A percentile compares a stretch with the other conserved stretches of the same genome.
These are phyloP conservation scores for Phytophthora foliorum DNA, from an alignment of 352 stramenopile species.

Conservation along the genomic window DNA sequence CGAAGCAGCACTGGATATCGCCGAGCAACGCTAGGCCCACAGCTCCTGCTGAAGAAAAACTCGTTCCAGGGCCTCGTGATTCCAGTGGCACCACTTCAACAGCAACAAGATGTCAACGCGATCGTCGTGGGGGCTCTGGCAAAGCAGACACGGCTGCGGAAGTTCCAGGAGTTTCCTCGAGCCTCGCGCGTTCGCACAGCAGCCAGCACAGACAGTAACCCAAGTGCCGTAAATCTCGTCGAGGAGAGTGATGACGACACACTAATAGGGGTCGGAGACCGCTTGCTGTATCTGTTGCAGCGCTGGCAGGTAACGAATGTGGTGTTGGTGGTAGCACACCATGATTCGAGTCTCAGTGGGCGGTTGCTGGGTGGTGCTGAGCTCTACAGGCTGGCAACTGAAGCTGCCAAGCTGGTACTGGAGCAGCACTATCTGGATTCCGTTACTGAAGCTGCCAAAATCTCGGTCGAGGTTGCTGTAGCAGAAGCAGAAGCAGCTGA, in stretches of 20 bases:
- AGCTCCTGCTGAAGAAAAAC: conserved; percentile 78
- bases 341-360: conserved; percentile 72
- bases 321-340: conserved; percentile 66
- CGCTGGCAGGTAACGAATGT: conserved; percentile 86
- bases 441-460: conserved; percentile 59
- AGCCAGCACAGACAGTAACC: conserved; percentile 13
- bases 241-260: conserved; percentile 69
- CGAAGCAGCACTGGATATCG: conserved; percentile 23
- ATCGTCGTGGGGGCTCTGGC: conserved; percentile 39
- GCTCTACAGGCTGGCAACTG: conserved; percentile 71
- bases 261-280: conserved; percentile 68
- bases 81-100: conserved; percentile 36
- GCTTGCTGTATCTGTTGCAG: conserved; percentile 83
- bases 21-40: conserved; percentile 52
- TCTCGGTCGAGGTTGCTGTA: conserved; percentile 30
- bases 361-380: conserved; percentile 68
- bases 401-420: conserved; percentile 79
- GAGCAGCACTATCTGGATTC: conserved; percentile 78
- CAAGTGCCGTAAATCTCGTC: conserved; percentile 39
- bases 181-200: conserved; percentile 51
- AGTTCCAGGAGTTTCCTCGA: conserved; percentile 59
- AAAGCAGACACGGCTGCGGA: conserved; percentile 50
- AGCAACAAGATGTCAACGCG: conserved; percentile 22
- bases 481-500: conserved; percentile 43
- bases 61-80: conserved; percentile 74